Percentiles rank a stretch among this genome's conserved stretches.
Evolutionary conservation across 768 basidiomycete species (phyloP).

Genomic region (Tulasnella sp.): DNA sequence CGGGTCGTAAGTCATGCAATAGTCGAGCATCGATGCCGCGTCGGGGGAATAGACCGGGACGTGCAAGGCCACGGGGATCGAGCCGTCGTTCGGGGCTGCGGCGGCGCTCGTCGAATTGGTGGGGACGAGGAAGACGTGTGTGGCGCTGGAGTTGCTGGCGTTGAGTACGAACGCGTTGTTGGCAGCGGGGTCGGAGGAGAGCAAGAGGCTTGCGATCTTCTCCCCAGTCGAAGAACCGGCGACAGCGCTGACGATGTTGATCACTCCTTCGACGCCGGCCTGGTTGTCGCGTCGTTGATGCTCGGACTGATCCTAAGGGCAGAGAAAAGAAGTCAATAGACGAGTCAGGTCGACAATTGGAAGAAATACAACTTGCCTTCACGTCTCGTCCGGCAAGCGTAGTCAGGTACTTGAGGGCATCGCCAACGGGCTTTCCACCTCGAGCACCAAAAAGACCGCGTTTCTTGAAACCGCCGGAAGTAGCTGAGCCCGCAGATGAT

Average conservation of each 20-base stretch:
- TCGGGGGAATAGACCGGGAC: constrained; percentile 33
- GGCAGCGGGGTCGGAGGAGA: constrained; percentile 22
- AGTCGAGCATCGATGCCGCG: constrained; percentile 29
- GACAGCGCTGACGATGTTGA: constrained; percentile 37
- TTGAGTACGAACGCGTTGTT: constrained; percentile 32
- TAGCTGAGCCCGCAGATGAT: too few relatives aligned
- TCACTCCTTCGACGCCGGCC: constrained; percentile 29
- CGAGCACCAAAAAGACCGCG: neutral
- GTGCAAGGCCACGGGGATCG: constrained; percentile 33
- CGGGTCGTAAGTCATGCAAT: constrained; percentile 54
- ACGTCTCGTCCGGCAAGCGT: neutral
- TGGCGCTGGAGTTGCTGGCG: constrained; percentile 38
- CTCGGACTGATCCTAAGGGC: neutral
- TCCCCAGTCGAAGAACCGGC: constrained; percentile 26
- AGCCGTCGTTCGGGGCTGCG: constrained; percentile 14
- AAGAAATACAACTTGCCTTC: neutral
- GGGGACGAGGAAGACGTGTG: constrained; percentile 34
- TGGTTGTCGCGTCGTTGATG: neutral
- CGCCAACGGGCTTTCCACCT: neutral
- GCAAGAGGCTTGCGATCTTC: constrained; percentile 32
- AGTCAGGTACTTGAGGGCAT: neutral
- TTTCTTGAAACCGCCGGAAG: too few relatives aligned
- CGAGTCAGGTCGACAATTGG: neutral
- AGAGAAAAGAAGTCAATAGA: neutral
- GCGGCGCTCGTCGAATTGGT: constrained; percentile 7